These are phyloP conservation scores for Gremmenia infestans DNA, from an alignment of 2,329 filamentous ascomycete genomes.

Conservation along the genomic window DNA sequence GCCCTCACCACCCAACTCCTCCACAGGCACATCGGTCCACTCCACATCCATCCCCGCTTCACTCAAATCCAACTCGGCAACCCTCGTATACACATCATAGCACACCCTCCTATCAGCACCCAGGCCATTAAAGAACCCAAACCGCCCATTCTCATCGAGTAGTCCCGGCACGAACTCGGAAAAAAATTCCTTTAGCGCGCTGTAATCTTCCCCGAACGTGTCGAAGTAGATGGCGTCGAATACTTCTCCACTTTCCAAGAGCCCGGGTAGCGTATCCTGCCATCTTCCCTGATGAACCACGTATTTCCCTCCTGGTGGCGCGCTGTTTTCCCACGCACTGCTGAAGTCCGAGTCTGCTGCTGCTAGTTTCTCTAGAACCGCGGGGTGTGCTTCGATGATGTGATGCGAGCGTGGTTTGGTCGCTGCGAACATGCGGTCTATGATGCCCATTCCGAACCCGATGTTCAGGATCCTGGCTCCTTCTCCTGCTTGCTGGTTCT, in stretches of 20 bases:
- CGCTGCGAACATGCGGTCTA: slow-evolving; percentile 70
- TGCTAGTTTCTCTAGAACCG: slow-evolving; percentile 62
- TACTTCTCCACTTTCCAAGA: slow-evolving; percentile 62
- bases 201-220: slow-evolving; percentile 93
- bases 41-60: slow-evolving; percentile 88
- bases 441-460: slow-evolving; percentile 87
- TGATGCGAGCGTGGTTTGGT: slow-evolving; percentile 67
- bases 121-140: slow-evolving; percentile 86
- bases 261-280: slow-evolving; percentile 71
- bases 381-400: slow-evolving; percentile 80
- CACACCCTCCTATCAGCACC: slow-evolving; percentile 89
- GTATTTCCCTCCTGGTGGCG: slow-evolving; percentile 54
- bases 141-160: slow-evolving; percentile 66
- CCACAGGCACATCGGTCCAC: slow-evolving; percentile 73
- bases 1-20: slow-evolving; percentile 56
- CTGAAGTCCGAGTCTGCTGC: slow-evolving; percentile 41
- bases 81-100: slow-evolving; percentile 93
- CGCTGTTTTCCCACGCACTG: slow-evolving; percentile 47
- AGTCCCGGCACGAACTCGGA: slow-evolving; percentile 78
- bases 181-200: slow-evolving; percentile 80
- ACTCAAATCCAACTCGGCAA: slow-evolving; percentile 83
- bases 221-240: slow-evolving; percentile 96
- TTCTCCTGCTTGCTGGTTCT: slow-evolving; percentile 36
- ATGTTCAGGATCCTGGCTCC: slow-evolving; percentile 71
- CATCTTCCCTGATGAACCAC: slow-evolving; percentile 70